Base-by-base conservation (phyloP, 2,329 filamentous ascomycete genomes). In the Cryphonectria japonica region DNA sequence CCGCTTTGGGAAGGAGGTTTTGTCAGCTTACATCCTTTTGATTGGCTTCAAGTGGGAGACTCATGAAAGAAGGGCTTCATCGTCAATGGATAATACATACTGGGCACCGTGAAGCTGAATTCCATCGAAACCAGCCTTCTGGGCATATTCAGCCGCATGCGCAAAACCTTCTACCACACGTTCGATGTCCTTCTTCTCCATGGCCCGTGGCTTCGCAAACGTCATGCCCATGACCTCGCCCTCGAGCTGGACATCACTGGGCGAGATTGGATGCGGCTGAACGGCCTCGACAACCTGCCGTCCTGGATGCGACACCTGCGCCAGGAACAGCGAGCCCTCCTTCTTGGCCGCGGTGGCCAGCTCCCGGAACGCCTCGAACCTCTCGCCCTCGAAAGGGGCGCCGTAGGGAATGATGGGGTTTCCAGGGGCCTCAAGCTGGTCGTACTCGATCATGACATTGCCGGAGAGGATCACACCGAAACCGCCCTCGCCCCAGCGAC, bases 391-490 rank as follows among this genome's bases (percentile, higher is more conserved):
- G 68, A 85, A 86, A 0, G 82, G 79, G 8, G 84, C 84, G 7
- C 83, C 83, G 11, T 79, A 80, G 0, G 89, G 86, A 60, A 92
- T 87, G 76, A 92, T 88, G 0, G 82, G 80, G 77, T 90, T 89
- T 11, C 88, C 88, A 2, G 84, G 75, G 6, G 82, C 83, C 73
- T 89, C 87, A 1, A 90, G 79, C 67, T 88, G 84, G 66, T 89
- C 87, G 73, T 85, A 87, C 64, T 90, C 87, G 61, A 91, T 83
- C 85, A 90, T 89, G 71, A 90, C 81, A 77, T 92, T 92, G 60
- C 90, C 90, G 0, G 87, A 89, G 1, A 91, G 78, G 71, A 91
- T 87, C 37, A 88, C 75, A 5, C 89, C 88, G 61, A 83, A 83
- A 14, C 79, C 83, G 34, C 86, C 87, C 74, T 89, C 85, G 1